phyloP scores from a whole-genome alignment of 371 early-diverging fungal species.

The Nematocida major region DNA sequence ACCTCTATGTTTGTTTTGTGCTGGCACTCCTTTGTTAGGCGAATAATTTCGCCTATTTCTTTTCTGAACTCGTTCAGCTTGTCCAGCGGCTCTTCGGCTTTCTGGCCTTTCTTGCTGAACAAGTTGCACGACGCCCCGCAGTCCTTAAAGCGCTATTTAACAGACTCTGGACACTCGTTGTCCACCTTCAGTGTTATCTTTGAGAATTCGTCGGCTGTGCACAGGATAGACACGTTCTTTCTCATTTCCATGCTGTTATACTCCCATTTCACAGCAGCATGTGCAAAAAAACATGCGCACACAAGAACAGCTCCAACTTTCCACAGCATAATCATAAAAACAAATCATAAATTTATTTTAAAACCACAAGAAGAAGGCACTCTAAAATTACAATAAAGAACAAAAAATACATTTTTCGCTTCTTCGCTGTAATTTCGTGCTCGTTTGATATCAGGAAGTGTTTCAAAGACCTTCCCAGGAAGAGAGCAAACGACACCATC shows the following conservation, averaged over 20 bases:
- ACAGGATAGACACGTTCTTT: not conserved
- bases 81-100: not conserved
- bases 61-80: not conserved
- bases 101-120: not conserved
- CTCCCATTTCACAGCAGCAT: not conserved
- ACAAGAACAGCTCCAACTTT: not conserved
- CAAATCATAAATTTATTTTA: constrained; percentile 52
- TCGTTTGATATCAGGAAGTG: constrained; percentile 38
- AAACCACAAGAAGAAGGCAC: constrained; percentile 42
- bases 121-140: not conserved
- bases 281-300: not conserved
- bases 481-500: constrained; percentile 56
- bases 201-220: not conserved
- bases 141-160: not conserved
- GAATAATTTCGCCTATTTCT: constrained; percentile 24
- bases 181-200: not conserved
- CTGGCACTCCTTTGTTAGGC: not conserved
- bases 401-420: constrained; percentile 56
- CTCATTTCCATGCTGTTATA: not conserved
- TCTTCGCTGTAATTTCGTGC: constrained; percentile 23
- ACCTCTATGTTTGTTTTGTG: not conserved
- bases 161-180: not conserved
- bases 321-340: constrained; percentile 15
- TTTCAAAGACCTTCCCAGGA: constrained; percentile 59
- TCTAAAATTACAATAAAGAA: constrained; percentile 55